Percentiles rank a stretch among this genome's conserved stretches.
Evolutionary conservation across 495 filamentous ascomycete species (phyloP).

Genomic region (Xylaria nigripes): DNA sequence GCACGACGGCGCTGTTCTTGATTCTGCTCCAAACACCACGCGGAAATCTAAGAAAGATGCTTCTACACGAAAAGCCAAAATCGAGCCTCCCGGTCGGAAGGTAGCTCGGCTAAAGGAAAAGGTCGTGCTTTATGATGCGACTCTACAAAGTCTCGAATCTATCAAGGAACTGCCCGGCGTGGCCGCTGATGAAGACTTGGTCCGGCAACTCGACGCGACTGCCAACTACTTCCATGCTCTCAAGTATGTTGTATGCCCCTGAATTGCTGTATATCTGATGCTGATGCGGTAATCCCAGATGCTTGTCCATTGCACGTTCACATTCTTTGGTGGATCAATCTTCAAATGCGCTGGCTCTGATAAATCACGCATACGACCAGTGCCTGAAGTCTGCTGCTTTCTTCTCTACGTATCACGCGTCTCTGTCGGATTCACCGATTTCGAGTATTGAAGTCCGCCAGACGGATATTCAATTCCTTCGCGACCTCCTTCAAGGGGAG

Average conservation of each 20-base stretch:
- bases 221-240: slow-evolving; percentile 79
- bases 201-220: slow-evolving; percentile 68
- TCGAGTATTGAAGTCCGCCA: slow-evolving; percentile 53
- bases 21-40: slow-evolving; percentile 35
- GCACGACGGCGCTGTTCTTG: slow-evolving; percentile 61
- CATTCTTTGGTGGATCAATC: slow-evolving; percentile 64
- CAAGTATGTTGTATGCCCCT: slow-evolving; percentile 46
- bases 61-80: slow-evolving; percentile 40
- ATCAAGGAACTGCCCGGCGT: slow-evolving; percentile 85
- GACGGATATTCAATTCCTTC: slow-evolving; percentile 47
- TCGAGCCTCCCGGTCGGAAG: slow-evolving; percentile 56
- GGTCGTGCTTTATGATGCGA: slow-evolving; percentile 88
- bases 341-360: slow-evolving; percentile 80
- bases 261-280: background rate
- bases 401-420: slow-evolving; percentile 18
- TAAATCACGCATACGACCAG: slow-evolving; percentile 57
- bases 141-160: slow-evolving; percentile 78
- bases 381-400: slow-evolving; percentile 32
- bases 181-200: slow-evolving; percentile 71
- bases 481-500: slow-evolving; percentile 52
- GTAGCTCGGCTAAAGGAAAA: slow-evolving; percentile 76
- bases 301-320: slow-evolving; percentile 75
- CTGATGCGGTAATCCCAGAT: slow-evolving; percentile 41
- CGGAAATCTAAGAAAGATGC: slow-evolving; percentile 38
- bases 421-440: slow-evolving; percentile 24